Evolutionary conservation across 805 yeast species (phyloP).

Genomic region (Myxozyma neotropica): DNA sequence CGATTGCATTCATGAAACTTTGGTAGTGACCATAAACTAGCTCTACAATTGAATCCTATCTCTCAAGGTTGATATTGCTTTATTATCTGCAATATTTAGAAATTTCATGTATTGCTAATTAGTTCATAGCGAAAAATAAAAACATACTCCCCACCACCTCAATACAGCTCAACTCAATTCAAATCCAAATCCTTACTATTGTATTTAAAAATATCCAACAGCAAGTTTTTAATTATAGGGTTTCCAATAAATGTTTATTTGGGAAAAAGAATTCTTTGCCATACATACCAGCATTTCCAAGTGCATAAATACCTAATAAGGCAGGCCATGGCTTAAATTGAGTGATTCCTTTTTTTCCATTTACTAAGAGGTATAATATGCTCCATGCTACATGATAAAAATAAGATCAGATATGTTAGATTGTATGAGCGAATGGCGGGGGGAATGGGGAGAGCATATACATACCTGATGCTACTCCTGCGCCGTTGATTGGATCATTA

Average conservation of each 20-base stretch:
- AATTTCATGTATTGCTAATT: too few relatives aligned
- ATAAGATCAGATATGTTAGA: not conserved
- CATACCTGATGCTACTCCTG: conserved; percentile 61
- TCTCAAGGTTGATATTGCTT: too few relatives aligned
- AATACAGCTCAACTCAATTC: too few relatives aligned
- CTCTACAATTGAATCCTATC: too few relatives aligned
- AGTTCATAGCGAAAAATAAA: too few relatives aligned
- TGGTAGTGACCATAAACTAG: too few relatives aligned
- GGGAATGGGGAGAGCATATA: conserved; percentile 6
- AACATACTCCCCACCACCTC: too few relatives aligned
- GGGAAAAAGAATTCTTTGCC: conserved; percentile 69
- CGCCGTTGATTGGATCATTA: conserved; percentile 74
- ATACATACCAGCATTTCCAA: conserved; percentile 64
- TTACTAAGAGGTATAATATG: conserved; percentile 67
- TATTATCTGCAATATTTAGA: too few relatives aligned
- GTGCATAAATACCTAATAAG: conserved; percentile 58
- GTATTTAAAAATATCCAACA: too few relatives aligned
- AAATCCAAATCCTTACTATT: too few relatives aligned
- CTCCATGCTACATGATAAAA: conserved; percentile 67
- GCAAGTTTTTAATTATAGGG: too few relatives aligned
- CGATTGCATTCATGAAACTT: too few relatives aligned
- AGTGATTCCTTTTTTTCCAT: conserved; percentile 51
- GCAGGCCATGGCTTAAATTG: conserved; percentile 61
- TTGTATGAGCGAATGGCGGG: not conserved
- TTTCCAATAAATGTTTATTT: conserved; percentile 14